Conservation (phyloP, 371 early-diverging fungal species). For the Saksenaea oblongispora region DNA sequence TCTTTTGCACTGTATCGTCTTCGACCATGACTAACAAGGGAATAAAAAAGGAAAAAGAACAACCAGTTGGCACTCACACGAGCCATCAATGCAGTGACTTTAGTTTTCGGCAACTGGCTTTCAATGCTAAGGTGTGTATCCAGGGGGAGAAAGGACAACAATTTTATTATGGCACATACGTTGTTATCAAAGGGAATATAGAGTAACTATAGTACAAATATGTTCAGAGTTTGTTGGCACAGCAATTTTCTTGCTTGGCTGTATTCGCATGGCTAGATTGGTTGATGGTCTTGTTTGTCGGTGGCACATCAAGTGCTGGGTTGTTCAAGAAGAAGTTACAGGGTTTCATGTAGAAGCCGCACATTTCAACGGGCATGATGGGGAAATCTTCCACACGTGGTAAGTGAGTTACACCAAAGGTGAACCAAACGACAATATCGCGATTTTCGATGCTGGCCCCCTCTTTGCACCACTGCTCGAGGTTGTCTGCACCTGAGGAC, state of each 20-base stretch:
- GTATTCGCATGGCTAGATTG: constrained; percentile 36
- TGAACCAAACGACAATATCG: constrained; percentile 56
- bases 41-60: constrained; percentile 7
- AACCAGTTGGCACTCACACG: not conserved
- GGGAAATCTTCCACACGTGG: constrained; percentile 59
- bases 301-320: constrained; percentile 53
- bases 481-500: constrained; percentile 36
- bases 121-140: not conserved
- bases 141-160: not conserved
- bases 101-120: not conserved
- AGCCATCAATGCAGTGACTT: not conserved
- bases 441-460: constrained; percentile 30
- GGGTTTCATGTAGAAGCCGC: constrained; percentile 53
- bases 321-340: constrained; percentile 53
- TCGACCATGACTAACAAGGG: constrained; percentile 25
- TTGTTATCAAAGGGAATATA: not conserved
- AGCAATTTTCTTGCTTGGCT: constrained; percentile 25
- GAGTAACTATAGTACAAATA: constrained; percentile 6
- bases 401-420: constrained; percentile 55
- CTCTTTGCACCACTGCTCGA: constrained; percentile 40
- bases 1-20: constrained; percentile 32
- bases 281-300: constrained; percentile 44
- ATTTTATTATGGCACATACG: not conserved
- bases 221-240: constrained; percentile 34
- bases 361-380: constrained; percentile 53